A percentile compares a stretch with the other conserved stretches of the same genome.
These are phyloP conservation scores for Gracilariopsis chorda DNA, from an alignment of 23 red algal species.

Conservation along the genomic window DNA sequence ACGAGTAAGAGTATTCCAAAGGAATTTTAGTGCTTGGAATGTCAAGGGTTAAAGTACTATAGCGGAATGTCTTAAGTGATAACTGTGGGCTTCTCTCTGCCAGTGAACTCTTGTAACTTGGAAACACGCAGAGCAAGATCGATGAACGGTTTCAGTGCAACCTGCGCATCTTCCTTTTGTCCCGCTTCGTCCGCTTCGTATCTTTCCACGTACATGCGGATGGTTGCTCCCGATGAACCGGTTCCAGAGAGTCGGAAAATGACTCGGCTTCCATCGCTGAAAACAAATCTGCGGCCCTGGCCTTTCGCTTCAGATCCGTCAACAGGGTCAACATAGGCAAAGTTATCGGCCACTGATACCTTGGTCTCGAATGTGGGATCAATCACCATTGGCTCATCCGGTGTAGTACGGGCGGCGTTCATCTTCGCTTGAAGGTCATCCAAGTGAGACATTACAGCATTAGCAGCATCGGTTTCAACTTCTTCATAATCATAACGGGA, in stretches of 20 bases:
- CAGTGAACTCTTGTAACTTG: constrained; percentile 65
- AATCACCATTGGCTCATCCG: background rate
- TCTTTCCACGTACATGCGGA: constrained; percentile 91
- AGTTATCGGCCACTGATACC: constrained; percentile 29
- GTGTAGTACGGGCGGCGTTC: constrained; percentile 13
- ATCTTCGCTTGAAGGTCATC: too few species aligned
- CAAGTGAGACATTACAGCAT: constrained; percentile 59
- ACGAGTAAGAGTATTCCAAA: too few species aligned
- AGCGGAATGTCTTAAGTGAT: constrained; percentile 63
- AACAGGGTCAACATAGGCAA: constrained; percentile 90
- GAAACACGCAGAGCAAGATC: constrained; percentile 49
- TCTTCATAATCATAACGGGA: constrained; percentile 91
- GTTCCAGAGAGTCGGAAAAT: constrained; percentile 93
- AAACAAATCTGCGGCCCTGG: constrained; percentile 69
- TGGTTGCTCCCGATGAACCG: constrained; percentile 81
- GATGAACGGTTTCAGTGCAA: constrained; percentile 54
- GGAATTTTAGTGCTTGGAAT: too few species aligned
- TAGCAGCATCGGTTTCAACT: constrained; percentile 47
- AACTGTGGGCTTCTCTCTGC: constrained; percentile 52
- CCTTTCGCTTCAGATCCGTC: constrained; percentile 56
- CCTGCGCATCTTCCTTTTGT: constrained; percentile 17
- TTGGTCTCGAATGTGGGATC: background rate
- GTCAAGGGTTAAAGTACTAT: background rate
- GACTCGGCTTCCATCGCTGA: constrained; percentile 18
- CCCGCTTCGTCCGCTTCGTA: constrained; percentile 53